Evolutionary conservation across 331 rosid species (phyloP), one percentile per base, ranked within the genome.

Genomic region (Stylosanthes scabra): DNA sequence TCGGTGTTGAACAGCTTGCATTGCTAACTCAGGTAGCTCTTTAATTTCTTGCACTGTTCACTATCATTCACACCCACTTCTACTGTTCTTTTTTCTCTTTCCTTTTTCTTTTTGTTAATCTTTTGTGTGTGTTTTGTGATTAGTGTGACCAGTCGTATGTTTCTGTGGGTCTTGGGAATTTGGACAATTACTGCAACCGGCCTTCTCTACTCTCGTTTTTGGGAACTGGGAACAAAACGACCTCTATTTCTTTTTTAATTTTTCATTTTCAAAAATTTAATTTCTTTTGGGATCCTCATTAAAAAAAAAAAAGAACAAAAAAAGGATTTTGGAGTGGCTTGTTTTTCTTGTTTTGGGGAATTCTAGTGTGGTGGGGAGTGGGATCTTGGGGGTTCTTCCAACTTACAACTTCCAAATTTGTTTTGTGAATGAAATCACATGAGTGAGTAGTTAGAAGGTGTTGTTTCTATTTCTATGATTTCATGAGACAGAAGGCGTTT

Each of bases 1-100:
- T 95, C 41, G 97, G 97, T 11, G 97, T 95, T 31, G 97, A 95
- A 79, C 98, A 90, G 80, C 98, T 95, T 13, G 98, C 97, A 75
- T 86, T 88, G 82, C 97, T 91, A 45, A 95, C 97, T 75, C 99
- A 95, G 97, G 99, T 94, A n/a, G 29, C 27, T 8, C 8, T 3
- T 6, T 8, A 9, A 8, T 40, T 29, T 3, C 10, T 28, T 34
- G 39, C n/a, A 28, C 15, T 14, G 11, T 14, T 9, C 11, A 9
- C n/a, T n/a, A 11, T 28, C 3, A n/a, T 27, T 14, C 37, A 58
- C 7, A 11, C 20, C 28, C 13, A 0, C 51, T 46, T 10, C 51
- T 10, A 20, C 61, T 57, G 39, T 56, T 56, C 4, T 37, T 31
- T 37, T 37, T 55, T 34, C 50, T 45, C 39, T 37, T 7, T 29